Evolutionary conservation across 192 early-diverging fungal genomes (phyloP).

Genomic region (Coemansia sp.): DNA sequence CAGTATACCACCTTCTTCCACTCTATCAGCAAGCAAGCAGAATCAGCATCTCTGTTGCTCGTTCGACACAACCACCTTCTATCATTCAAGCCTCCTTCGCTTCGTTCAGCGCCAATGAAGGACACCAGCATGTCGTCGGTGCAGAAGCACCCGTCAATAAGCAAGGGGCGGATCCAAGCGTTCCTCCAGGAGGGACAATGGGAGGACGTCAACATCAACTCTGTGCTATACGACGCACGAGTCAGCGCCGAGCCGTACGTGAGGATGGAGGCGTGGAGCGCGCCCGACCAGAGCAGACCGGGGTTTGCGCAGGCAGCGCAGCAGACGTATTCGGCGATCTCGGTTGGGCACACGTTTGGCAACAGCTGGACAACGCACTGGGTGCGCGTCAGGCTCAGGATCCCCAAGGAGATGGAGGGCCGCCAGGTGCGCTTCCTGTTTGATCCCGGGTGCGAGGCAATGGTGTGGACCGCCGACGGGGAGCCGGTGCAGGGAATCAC

Average conservation of each 20-base stretch:
- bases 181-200: slow-evolving; percentile 70
- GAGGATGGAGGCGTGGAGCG: slow-evolving; percentile 55
- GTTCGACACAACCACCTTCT: too few species aligned
- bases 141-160: slow-evolving; percentile 75
- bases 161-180: slow-evolving; percentile 69
- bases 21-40: neutral
- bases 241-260: slow-evolving; percentile 51
- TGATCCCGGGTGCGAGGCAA: slow-evolving; percentile 83
- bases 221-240: slow-evolving; percentile 53
- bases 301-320: slow-evolving; percentile 57
- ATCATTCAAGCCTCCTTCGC: too few species aligned
- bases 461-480: slow-evolving; percentile 88
- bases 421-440: slow-evolving; percentile 85
- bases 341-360: slow-evolving; percentile 77
- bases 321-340: slow-evolving; percentile 65
- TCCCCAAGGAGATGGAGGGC: slow-evolving; percentile 66
- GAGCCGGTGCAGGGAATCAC: slow-evolving; percentile 87
- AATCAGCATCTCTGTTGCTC: too few species aligned
- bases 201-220: slow-evolving; percentile 66
- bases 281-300: slow-evolving; percentile 54
- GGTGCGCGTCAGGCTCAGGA: slow-evolving; percentile 68
- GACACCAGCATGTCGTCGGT: slow-evolving; percentile 46
- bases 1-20: neutral
- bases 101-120: slow-evolving; percentile 5
- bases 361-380: slow-evolving; percentile 87